These are phyloP conservation scores for Eustoma russellianum DNA, from an alignment of 257 asterid species.

Conservation along the genomic window DNA sequence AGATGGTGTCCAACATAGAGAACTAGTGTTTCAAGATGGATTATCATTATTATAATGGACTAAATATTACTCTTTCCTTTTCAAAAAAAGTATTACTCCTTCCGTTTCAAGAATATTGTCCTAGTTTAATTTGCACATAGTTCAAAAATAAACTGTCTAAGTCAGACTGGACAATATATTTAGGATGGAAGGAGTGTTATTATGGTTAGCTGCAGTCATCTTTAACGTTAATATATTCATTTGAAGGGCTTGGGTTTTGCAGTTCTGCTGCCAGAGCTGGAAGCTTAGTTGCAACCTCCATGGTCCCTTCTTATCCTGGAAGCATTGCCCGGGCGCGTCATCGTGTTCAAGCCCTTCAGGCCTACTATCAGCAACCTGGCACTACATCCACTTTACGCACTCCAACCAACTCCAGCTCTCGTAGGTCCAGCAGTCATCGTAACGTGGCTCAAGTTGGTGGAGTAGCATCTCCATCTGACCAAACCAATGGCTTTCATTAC, in stretches of 20 bases:
- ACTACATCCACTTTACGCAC: constrained; percentile 33
- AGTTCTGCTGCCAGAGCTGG: constrained; percentile 71
- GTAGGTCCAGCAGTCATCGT: constrained; percentile 51
- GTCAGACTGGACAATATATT: too few species aligned
- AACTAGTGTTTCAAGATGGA: too few species aligned
- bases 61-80: too few species aligned
- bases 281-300: constrained; percentile 48
- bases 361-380: constrained; percentile 60
- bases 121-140: too few species aligned
- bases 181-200: too few species aligned
- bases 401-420: constrained; percentile 28
- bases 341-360: constrained; percentile 58
- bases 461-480: constrained; percentile 52
- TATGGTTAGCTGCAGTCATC: too few species aligned
- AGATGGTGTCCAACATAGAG: too few species aligned
- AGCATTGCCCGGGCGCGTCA: constrained; percentile 52
- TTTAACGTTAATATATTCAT: too few species aligned
- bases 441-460: constrained; percentile 42
- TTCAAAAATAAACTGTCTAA: too few species aligned
- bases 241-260: constrained; percentile 9
- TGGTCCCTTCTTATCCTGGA: constrained; percentile 57
- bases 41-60: not conserved
- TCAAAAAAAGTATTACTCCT: too few species aligned
- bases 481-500: constrained; percentile 44
- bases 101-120: too few species aligned